These are phyloP conservation scores for Solanum bulbocastanum DNA, from an alignment of 257 asterid genomes.

Conservation along the genomic window DNA sequence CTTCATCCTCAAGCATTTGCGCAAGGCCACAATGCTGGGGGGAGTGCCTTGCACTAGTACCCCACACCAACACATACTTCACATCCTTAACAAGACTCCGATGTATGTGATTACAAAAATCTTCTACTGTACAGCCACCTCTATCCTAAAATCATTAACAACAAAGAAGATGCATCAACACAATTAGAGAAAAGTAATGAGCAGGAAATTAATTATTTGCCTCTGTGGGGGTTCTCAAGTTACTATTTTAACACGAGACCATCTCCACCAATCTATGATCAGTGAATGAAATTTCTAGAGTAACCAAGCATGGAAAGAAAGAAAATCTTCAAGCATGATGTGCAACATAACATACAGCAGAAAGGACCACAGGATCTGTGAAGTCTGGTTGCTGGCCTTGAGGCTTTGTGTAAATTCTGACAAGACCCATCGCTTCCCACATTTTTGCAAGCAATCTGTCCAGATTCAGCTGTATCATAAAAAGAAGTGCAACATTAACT, in stretches of 20 bases:
- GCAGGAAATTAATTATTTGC: not conserved
- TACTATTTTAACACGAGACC: not conserved
- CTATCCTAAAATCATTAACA: slow-evolving; percentile 57
- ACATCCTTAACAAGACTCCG: slow-evolving; percentile 92
- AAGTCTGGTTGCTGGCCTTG: slow-evolving; percentile 99
- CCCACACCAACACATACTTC: slow-evolving; percentile 95
- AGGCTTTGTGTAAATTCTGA: slow-evolving; percentile 89
- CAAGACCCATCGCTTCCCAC: slow-evolving; percentile 96
- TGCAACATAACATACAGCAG: slow-evolving; percentile 44
- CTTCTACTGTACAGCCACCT: slow-evolving; percentile 96
- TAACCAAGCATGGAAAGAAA: not conserved
- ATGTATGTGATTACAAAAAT: slow-evolving; percentile 93
- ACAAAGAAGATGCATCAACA: not conserved
- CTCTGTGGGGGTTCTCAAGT: not conserved
- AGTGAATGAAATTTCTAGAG: not conserved
- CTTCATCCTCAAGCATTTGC: slow-evolving; percentile 86
- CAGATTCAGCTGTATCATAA: slow-evolving; percentile 26
- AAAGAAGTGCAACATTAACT: slow-evolving; percentile 5
- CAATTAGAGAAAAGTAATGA: not conserved
- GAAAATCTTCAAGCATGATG: not conserved
- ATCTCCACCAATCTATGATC: not conserved
- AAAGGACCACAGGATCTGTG: slow-evolving; percentile 90
- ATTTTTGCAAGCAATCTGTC: slow-evolving; percentile 73
- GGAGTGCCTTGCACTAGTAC: slow-evolving; percentile 87
- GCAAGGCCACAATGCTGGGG: slow-evolving; percentile 97